Base-by-base conservation (phyloP, 2,329 filamentous ascomycete genomes). In the Magnaporthiopsis rhizophila region DNA sequence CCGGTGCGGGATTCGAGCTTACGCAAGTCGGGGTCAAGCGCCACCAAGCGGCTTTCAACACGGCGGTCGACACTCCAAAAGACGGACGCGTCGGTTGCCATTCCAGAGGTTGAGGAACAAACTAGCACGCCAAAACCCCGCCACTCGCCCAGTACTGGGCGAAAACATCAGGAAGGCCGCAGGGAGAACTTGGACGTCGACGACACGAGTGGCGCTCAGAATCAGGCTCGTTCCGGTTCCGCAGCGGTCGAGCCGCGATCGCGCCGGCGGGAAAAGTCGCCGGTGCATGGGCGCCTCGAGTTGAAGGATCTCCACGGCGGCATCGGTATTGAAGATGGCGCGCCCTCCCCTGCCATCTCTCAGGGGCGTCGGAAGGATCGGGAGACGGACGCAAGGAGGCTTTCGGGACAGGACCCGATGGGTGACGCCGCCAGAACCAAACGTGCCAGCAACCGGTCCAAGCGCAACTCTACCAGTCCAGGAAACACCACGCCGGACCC, bases 1-100 rank as follows among this genome's bases (percentile, higher is more conserved):
- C 89, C 89, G 0, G 74, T 80, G 9, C 83, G 88, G 64, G 88
- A 90, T 64, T 92, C 88, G 1, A 91, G 88, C 53, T 76, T 90
- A 50, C 79, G 84, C 62, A 89, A 84, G 69, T 80, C 83, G 1
- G 80, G 80, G 11, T 75, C 78, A 26, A 80, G 79, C 58, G 28
- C 28, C 28, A 78, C 77, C 12, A 86, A 82, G 73, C 80, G 36
- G 36, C 36, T 15, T 18, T 38, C 36, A 6, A 15, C 36, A 3
- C 36, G 36, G 36, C 36, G 36, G 36, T 15, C 36, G 13, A 38
- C 13, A 15, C 11, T 12, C 11, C 12, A 38, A 18, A 13, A 38
- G 36, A 4, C 36, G 36, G 36, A 80, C 45, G 69, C 28, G 0
- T 74, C 78, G 62, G 73, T 72, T 11, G 81, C 83, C 18, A 79